Evolutionary conservation across 2,329 filamentous ascomycete species (phyloP).

Genomic region (Fusarium heterosporum): DNA sequence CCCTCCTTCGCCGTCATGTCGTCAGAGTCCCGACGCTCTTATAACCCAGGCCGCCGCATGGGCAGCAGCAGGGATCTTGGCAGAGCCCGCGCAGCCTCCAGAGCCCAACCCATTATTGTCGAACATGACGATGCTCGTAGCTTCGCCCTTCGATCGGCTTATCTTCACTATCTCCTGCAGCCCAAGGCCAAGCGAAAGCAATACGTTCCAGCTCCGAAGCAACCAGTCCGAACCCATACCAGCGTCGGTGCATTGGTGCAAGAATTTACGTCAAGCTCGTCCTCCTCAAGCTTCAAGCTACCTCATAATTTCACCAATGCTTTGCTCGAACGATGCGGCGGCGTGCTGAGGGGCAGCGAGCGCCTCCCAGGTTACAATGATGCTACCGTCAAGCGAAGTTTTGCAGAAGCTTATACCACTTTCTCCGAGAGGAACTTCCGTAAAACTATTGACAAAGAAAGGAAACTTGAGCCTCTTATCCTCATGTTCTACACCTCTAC

Average conservation of each 20-base stretch:
- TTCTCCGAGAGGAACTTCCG: conserved; percentile 90
- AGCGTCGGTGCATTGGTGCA: conserved; percentile 88
- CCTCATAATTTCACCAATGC: conserved; percentile 65
- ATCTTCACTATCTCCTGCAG: conserved; percentile 91
- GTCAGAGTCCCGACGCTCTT: conserved; percentile 62
- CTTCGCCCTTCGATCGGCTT: conserved; percentile 90
- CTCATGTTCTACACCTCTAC: conserved; percentile 97
- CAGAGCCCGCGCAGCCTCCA: conserved; percentile 59
- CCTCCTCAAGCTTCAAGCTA: conserved; percentile 65
- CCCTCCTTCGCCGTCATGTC: conserved; percentile 57
- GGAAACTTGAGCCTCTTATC: conserved; percentile 90
- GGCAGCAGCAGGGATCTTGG: conserved; percentile 57
- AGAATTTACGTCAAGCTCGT: conserved; percentile 73
- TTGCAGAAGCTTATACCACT: conserved; percentile 92
- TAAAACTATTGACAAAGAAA: conserved; percentile 92
- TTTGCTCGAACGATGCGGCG: conserved; percentile 79
- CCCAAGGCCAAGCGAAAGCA: conserved; percentile 90
- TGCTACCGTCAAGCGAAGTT: conserved; percentile 89
- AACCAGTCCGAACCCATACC: conserved; percentile 71
- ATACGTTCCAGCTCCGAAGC: conserved; percentile 77
- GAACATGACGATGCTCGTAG: conserved; percentile 87
- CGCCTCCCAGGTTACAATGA: conserved; percentile 90
- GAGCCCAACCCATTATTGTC: conserved; percentile 60
- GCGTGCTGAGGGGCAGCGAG: conserved; percentile 84
- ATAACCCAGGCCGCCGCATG: conserved; percentile 59